Conservation (phyloP, 2,329 filamentous ascomycete species). For the Penicillium nordicum region DNA sequence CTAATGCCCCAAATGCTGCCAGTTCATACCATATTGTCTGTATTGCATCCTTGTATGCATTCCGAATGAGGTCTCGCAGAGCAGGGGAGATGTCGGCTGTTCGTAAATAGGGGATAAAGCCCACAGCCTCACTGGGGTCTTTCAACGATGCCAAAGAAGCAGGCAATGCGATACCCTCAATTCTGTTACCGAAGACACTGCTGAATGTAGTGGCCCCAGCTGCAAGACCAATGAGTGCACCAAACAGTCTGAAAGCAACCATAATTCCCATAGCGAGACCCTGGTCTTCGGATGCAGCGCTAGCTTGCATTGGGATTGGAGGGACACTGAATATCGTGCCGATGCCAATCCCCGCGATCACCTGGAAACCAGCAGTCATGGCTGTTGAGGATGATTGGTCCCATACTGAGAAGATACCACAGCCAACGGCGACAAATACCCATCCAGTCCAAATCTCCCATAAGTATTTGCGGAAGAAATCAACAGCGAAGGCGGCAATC, state of each 20-base stretch:
- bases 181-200: no score
- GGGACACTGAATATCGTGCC: constrained; percentile 1
- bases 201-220: no score
- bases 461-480: no score
- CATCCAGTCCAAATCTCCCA: no score
- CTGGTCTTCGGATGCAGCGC: neutral
- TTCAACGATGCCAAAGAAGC: neutral
- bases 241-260: neutral
- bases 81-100: neutral
- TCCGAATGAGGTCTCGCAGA: neutral
- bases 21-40: no score
- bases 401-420: no score
- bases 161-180: neutral
- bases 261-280: neutral
- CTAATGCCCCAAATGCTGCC: no score
- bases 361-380: neutral
- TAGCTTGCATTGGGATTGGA: neutral
- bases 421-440: no score
- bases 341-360: neutral
- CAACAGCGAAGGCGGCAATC: no score
- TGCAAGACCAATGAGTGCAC: no score
- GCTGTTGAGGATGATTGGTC: no score
- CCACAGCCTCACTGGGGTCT: neutral
- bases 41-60: neutral
- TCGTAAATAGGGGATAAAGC: neutral